Evolutionary conservation across 306 rosid genomes (phyloP).

Genomic region (Malus sylvestris): DNA sequence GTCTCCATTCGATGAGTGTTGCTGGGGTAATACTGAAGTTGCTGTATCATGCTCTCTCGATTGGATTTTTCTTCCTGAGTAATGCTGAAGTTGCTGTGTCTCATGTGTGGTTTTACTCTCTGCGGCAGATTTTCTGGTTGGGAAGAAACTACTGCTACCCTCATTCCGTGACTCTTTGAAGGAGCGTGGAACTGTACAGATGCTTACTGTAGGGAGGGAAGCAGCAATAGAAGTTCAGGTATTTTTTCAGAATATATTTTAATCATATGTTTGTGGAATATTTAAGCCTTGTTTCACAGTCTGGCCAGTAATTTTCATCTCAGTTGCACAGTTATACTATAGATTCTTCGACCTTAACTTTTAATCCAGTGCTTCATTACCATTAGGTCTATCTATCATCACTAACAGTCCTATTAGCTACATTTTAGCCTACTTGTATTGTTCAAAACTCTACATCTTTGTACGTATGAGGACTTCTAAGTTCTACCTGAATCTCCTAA

Average conservation of each 20-base stretch:
- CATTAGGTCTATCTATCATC: not conserved
- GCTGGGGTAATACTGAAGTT: slow-evolving; percentile 98
- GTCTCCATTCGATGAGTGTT: slow-evolving; percentile 84
- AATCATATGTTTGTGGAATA: not conserved
- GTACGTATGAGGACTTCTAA: not conserved
- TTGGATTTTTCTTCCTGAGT: slow-evolving; percentile 63
- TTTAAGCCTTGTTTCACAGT: not conserved
- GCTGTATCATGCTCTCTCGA: slow-evolving; percentile 64
- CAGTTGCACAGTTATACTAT: not conserved
- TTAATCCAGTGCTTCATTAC: not conserved
- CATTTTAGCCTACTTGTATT: not conserved
- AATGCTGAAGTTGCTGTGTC: slow-evolving; percentile 70
- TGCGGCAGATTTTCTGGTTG: slow-evolving; percentile 91
- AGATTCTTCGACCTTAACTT: not conserved
- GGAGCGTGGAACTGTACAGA: slow-evolving; percentile 94
- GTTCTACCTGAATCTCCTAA: not conserved
- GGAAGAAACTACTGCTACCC: slow-evolving; percentile 77
- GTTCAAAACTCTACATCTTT: not conserved
- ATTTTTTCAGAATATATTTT: slow-evolving; percentile 17
- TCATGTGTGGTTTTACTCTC: slow-evolving; percentile 55
- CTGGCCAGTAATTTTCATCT: not conserved
- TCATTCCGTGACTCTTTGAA: slow-evolving; percentile 80
- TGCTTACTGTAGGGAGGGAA: slow-evolving; percentile 84
- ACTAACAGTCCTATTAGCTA: not conserved
- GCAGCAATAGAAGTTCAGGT: slow-evolving; percentile 99